Evolutionary conservation across 2,329 filamentous ascomycete species (phyloP).

Genomic region (Helotiales sp.): DNA sequence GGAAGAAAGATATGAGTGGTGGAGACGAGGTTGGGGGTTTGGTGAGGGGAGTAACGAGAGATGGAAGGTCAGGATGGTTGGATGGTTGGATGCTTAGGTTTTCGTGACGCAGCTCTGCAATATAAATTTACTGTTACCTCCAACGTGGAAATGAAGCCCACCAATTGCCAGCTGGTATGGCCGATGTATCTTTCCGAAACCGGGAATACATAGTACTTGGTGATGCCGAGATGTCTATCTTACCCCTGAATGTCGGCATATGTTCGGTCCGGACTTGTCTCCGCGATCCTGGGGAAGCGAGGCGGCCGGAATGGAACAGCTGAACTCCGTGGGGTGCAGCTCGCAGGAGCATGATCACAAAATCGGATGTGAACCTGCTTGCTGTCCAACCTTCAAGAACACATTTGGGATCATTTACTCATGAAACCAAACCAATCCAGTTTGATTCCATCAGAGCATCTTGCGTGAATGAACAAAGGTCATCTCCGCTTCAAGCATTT

Average conservation of each 20-base stretch:
- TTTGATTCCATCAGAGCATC: not conserved
- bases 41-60: not conserved
- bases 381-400: not conserved
- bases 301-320: too few relatives aligned
- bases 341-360: not conserved
- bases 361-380: too few relatives aligned
- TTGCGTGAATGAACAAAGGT: not conserved
- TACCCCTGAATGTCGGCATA: constrained; percentile 3
- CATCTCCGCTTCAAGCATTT: too few relatives aligned
- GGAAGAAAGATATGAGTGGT: not conserved
- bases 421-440: not conserved
- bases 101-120: not conserved
- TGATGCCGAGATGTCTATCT: not conserved
- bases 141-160: not conserved
- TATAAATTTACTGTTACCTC: too few relatives aligned
- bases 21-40: not conserved
- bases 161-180: constrained; percentile 8
- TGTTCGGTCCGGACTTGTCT: not conserved
- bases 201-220: not conserved
- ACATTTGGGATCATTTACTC: not conserved
- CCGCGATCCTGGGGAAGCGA: not conserved
- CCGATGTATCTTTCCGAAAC: constrained; percentile 6
- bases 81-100: not conserved
- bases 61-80: not conserved
- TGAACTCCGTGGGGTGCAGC: too few relatives aligned